These are phyloP conservation scores for Biscogniauxia mediterranea DNA, from an alignment of 2,329 filamentous ascomycete genomes.

Conservation along the genomic window DNA sequence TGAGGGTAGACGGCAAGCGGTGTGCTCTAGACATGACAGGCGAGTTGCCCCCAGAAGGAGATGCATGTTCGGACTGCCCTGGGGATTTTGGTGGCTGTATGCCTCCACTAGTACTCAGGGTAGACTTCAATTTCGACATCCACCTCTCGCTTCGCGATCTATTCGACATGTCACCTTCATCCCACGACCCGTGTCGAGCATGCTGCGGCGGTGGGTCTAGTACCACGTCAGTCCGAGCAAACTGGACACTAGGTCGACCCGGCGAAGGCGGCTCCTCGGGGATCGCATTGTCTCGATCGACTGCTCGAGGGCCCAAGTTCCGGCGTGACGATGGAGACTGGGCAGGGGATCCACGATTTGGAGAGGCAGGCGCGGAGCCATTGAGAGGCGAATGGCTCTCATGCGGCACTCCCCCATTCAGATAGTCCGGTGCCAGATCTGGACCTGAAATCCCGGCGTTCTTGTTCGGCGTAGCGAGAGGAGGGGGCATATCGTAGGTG, in stretches of 20 bases:
- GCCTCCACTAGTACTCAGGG: slow-evolving; percentile 58
- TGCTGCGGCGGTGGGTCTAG: slow-evolving; percentile 49
- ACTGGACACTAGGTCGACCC: slow-evolving; percentile 71
- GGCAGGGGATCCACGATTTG: slow-evolving; percentile 14
- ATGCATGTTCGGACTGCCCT: slow-evolving; percentile 33
- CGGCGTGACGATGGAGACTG: slow-evolving; percentile 22
- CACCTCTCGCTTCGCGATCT: slow-evolving; percentile 64
- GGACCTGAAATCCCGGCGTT: slow-evolving; percentile 12
- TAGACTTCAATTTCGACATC: slow-evolving; percentile 72
- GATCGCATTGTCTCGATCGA: slow-evolving; percentile 19
- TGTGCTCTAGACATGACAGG: slow-evolving; percentile 45
- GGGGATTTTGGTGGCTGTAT: slow-evolving; percentile 47
- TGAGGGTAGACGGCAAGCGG: slow-evolving; percentile 52
- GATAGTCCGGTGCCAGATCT: slow-evolving; percentile 36
- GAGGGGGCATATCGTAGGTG: slow-evolving; percentile 18
- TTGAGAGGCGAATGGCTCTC: slow-evolving; percentile 29
- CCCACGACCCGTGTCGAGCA: slow-evolving; percentile 63
- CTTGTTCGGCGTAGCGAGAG: slow-evolving; percentile 24
- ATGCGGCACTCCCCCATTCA: slow-evolving; percentile 37
- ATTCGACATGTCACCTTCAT: slow-evolving; percentile 59
- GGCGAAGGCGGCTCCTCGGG: slow-evolving; percentile 36
- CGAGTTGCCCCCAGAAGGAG: slow-evolving; percentile 44
- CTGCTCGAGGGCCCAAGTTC: slow-evolving; percentile 9
- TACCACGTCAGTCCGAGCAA: slow-evolving; percentile 56
- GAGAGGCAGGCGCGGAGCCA: slow-evolving; percentile 14